Percentiles rank a stretch among this genome's conserved stretches.
These are phyloP conservation scores for Stagonosporopsis chrysanthemi DNA, from an alignment of 2,329 filamentous ascomycete genomes.

Conservation along the genomic window DNA sequence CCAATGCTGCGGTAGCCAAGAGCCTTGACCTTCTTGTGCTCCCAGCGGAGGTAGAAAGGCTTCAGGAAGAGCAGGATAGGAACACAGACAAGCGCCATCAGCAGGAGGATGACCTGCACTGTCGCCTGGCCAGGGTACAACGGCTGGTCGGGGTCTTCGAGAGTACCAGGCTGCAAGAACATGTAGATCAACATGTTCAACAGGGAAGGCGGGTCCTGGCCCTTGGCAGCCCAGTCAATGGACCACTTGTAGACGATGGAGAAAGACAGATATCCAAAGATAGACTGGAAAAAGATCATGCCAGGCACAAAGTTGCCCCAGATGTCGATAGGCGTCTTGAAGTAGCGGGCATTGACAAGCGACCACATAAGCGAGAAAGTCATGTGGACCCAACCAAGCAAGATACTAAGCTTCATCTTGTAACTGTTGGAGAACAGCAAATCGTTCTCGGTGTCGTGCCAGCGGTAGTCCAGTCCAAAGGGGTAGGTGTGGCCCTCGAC, in stretches of 20 bases:
- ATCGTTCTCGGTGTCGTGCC: slow-evolving; percentile 95
- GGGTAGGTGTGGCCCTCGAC: slow-evolving; percentile 85
- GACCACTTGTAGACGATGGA: slow-evolving; percentile 98
- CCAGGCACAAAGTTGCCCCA: slow-evolving; percentile 97
- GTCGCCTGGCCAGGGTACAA: slow-evolving; percentile 79
- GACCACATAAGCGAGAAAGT: slow-evolving; percentile 95
- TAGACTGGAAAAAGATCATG: slow-evolving; percentile 99
- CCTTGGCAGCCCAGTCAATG: slow-evolving; percentile 79
- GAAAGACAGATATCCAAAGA: slow-evolving; percentile 94
- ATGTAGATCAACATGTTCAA: slow-evolving; percentile 99
- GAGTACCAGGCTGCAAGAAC: slow-evolving; percentile 86
- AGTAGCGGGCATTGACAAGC: slow-evolving; percentile 91
- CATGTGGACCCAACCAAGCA: slow-evolving; percentile 98
- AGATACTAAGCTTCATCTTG: slow-evolving; percentile 99
- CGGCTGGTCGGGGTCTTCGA: slow-evolving; percentile 66
- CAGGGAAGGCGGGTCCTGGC: slow-evolving; percentile 78
- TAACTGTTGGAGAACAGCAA: slow-evolving; percentile 97
- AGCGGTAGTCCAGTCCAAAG: slow-evolving; percentile 93
- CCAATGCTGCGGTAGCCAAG: slow-evolving; percentile 93
- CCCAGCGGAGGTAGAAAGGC: slow-evolving; percentile 91
- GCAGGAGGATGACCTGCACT: slow-evolving; percentile 79
- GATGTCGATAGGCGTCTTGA: slow-evolving; percentile 93
- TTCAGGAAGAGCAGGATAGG: slow-evolving; percentile 93
- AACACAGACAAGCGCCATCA: slow-evolving; percentile 85
- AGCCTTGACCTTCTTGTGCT: slow-evolving; percentile 88